Conservation (phyloP, 129 eudicot genomes). For the Logfia minima region DNA sequence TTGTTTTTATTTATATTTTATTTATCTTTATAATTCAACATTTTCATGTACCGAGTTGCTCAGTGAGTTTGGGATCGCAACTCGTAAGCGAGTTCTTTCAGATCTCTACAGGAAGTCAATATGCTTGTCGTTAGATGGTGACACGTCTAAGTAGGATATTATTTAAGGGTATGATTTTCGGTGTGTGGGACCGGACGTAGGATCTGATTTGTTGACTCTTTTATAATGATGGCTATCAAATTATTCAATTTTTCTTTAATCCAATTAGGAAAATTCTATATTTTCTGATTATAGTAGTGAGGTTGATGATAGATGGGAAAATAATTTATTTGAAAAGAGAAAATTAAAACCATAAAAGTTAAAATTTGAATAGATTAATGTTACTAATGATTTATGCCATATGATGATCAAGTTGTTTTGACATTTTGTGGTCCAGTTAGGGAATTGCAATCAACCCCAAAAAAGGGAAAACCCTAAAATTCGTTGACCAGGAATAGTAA, state of each 20-base stretch:
- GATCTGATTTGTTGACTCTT: not conserved
- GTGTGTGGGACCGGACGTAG: slow-evolving; percentile 23
- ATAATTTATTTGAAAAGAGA: no score
- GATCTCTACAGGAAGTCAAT: no score
- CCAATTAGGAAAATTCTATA: not conserved
- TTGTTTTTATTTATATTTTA: no score
- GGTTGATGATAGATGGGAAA: no score
- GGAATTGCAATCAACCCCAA: not conserved
- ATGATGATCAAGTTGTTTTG: slow-evolving; percentile 1
- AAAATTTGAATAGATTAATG: no score
- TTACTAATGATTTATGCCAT: no score
- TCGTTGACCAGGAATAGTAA: slow-evolving; percentile 30
- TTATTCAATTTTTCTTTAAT: not conserved
- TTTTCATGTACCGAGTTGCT: not conserved
- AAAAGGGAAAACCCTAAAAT: not conserved
- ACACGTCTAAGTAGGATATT: slow-evolving; percentile 25
- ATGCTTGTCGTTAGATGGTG: not conserved
- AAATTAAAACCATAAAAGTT: no score
- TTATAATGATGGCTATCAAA: not conserved
- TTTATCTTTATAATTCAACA: not conserved
- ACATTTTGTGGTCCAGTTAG: slow-evolving; percentile 23
- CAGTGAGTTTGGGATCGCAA: not conserved
- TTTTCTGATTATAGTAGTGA: no score
- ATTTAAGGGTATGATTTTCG: slow-evolving; percentile 13
- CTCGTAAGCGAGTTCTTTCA: no score